Evolutionary conservation across 208 protist genomes (phyloP), one percentile per base, ranked within the genome.

Genomic region (Leishmania gerbilli): DNA sequence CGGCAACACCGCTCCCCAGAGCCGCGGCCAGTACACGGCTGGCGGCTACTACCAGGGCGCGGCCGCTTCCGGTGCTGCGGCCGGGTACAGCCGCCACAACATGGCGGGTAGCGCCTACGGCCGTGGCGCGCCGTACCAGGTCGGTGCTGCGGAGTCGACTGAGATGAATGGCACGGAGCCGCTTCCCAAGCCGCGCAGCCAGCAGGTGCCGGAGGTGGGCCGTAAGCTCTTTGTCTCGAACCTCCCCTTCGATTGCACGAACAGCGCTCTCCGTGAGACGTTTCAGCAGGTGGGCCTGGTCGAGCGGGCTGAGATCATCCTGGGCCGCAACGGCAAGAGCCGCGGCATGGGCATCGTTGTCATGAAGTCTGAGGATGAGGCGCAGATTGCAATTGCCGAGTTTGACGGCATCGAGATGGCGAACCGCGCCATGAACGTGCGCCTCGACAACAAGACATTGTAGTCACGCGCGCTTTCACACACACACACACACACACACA

Each of bases 391-490:
- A 4, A 94, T 96, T 87, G 86, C 79, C 15, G 93, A 96, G 86
- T 96, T 96, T 84, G 93, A 96, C 65, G 91, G 91, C 51, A 94
- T 96, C 81, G 91, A 93, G 82, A 96, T 96, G 93, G 91, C 91
- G 17, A 90, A 87, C 83, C 81, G 93, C 60, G 88, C 91, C 11
- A 96, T 96, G 93, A 92, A 92, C 82, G 93, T 96, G 47, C 90
- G 91, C 42, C 81, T 95, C 13, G 93, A 95, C 80, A 94, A 91
- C 77, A 93, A 95, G 76, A 64, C 85, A 4, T 72, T 82, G 68
- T 84, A 74, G 24, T 79, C 4, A 37, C 21, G 74, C 53, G 11
- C 40, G 40, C 71, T 37, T 40, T 40, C 68, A 17, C 53, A 13
- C 40, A 40, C 42, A 34, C 68, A 37, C 31, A 21, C 47, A 40